Conservation (phyloP, 2,329 filamentous ascomycete genomes). For the Fusarium fujikuroi region DNA sequence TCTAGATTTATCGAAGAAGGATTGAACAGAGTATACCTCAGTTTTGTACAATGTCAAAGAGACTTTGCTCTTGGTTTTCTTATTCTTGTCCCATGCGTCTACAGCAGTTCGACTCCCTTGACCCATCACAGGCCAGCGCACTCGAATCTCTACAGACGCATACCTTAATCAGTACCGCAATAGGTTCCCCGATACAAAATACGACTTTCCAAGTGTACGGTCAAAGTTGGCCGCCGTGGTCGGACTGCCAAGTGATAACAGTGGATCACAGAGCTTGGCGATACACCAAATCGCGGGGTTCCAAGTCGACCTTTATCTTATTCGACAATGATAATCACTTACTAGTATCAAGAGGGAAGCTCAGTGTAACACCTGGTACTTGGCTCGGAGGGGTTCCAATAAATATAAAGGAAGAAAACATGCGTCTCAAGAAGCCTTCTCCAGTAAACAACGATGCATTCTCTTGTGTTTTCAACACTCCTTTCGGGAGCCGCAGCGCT, state of each 20-base stretch:
- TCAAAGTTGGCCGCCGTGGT: not conserved
- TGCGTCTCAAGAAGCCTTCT: fast-evolving
- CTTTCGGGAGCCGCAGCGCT: not conserved
- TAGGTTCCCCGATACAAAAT: not conserved
- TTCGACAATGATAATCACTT: not conserved
- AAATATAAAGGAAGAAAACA: not conserved
- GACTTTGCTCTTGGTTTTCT: not conserved
- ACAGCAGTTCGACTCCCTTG: not conserved
- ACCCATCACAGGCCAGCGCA: no score
- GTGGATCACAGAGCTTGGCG: not conserved
- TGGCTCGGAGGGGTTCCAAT: not conserved
- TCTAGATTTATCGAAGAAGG: fast-evolving
- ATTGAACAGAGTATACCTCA: not conserved
- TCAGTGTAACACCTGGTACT: not conserved
- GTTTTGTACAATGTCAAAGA: not conserved
- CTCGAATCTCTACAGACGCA: no score
- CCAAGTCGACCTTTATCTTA: not conserved
- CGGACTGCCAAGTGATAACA: not conserved
- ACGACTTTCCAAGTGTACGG: fast-evolving
- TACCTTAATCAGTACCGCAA: fast-evolving
- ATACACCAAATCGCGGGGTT: not conserved
- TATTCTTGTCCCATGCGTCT: not conserved
- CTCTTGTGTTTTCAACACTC: not conserved
- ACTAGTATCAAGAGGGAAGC: conserved; percentile 3
- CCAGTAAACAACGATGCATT: not conserved